A percentile compares a stretch with the other conserved stretches of the same genome.
Conservation (phyloP, 2,329 filamentous ascomycete genomes). For the Falciphora oryzae region DNA sequence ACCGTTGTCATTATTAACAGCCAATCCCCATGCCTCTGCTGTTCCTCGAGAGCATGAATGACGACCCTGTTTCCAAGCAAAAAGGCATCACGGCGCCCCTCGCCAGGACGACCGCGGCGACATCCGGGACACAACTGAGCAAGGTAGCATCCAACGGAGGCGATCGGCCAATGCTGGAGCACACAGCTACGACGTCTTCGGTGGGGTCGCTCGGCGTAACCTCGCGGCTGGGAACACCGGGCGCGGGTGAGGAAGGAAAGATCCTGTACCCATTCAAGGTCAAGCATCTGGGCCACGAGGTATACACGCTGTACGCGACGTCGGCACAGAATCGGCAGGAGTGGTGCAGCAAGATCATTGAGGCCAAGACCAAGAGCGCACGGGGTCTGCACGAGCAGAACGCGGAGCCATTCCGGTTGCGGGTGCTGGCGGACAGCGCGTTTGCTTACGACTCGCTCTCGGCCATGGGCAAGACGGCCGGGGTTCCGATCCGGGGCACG, state of each 20-base stretch:
- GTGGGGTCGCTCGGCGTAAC: conserved; percentile 42
- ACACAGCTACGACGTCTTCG: conserved; percentile 63
- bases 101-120: conserved; percentile 50
- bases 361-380: conserved; percentile 91
- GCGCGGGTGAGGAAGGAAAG: conserved; percentile 68
- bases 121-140: conserved; percentile 50
- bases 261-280: conserved; percentile 91
- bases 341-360: conserved; percentile 90
- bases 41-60: conserved; percentile 85
- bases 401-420: conserved; percentile 87
- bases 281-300: conserved; percentile 90
- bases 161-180: conserved; percentile 56
- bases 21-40: conserved; percentile 96
- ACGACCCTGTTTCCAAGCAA: conserved; percentile 81
- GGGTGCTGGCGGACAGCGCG: conserved; percentile 86
- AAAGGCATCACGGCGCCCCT: conserved; percentile 65
- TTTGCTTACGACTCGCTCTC: conserved; percentile 72
- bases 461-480: conserved; percentile 51
- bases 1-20: conserved; percentile 29
- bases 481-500: conserved; percentile 80
- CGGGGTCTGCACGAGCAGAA: conserved; percentile 85
- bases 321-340: conserved; percentile 69
- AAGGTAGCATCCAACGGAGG: conserved; percentile 47
- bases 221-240: conserved; percentile 35
- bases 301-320: conserved; percentile 84